Evolutionary conservation across 441 rosid genomes (phyloP), one percentile per base, ranked within the genome.

Genomic region (Geranium incanum): DNA sequence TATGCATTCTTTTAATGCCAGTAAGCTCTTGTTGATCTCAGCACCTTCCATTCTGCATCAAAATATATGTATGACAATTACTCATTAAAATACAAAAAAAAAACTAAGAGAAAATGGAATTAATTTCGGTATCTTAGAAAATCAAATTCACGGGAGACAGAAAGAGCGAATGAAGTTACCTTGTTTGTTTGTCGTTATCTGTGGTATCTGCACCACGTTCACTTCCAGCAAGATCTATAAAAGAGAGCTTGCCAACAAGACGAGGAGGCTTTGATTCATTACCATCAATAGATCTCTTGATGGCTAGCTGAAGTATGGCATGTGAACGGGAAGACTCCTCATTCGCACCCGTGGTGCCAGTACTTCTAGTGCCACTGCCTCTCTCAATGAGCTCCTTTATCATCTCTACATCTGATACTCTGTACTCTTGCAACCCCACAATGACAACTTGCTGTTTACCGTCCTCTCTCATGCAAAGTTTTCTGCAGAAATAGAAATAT

Each of bases 281-380:
- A 50, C 89, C 93, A 78, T 89, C 95, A 68, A 85, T 84, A 41
- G 93, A 88, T 76, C 81, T 89, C 86, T 95, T 95, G 76, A 95
- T 82, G 43, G 90, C 97, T 79, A 92, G 97, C 85, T 92, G 99
- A 78, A 95, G 91, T 71, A 95, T 95, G 70, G 99, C 99, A 87
- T 95, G 99, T 45, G 99, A 95, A 78, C 99, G 94, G 39, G 99
- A 95, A 68, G 99, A 95, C 83, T 95, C 99, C 84, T 95, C 99
- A 82, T 95, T 95, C 72, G 99, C 99, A 28, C 33, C 33, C 3
- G 33, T 28, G 33, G 33, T 28, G 33, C 97, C 97, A 28, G 90
- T 95, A 83, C 96, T 92, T 80, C 97, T 89, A 18, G 93, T 80
- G 72, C 87, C 82, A 83, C 66, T 95, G 64, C 99, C 97, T 85